phyloP scores from a whole-genome alignment of 2,329 filamentous ascomycete genomes.

The Lojkania enalia region DNA sequence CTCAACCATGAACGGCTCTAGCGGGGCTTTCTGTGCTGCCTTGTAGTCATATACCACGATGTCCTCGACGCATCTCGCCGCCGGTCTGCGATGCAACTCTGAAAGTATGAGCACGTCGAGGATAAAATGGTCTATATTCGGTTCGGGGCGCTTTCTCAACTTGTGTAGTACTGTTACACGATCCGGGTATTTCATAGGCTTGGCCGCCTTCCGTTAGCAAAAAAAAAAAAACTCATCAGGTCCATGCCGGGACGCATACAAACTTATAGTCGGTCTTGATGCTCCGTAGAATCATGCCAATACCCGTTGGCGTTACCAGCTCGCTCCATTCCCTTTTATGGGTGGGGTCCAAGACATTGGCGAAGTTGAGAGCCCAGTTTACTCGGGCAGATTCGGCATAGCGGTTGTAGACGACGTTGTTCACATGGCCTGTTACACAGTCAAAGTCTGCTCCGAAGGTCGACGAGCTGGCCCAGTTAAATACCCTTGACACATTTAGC shows the following conservation, averaged over 20 bases:
- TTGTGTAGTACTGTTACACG: conserved; percentile 83
- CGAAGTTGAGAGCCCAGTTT: conserved; percentile 76
- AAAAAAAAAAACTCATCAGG: too few species aligned
- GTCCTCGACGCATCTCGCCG: conserved; percentile 76
- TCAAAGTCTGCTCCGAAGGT: conserved; percentile 21
- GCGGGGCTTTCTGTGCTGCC: conserved; percentile 57
- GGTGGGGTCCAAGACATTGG: conserved; percentile 61
- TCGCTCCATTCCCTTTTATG: conserved; percentile 68
- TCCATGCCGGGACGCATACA: conserved; percentile 56
- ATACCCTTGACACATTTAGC: conserved; percentile 26
- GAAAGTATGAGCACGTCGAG: conserved; percentile 71
- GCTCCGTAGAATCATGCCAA: conserved; percentile 77
- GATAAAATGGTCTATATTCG: conserved; percentile 58
- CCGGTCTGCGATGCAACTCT: conserved; percentile 70
- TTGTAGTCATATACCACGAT: conserved; percentile 78
- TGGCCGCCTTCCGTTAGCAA: conserved; percentile 1
- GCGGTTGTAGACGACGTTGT: conserved; percentile 81
- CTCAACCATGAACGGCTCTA: conserved; percentile 64
- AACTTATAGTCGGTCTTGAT: conserved; percentile 88
- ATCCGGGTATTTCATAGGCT: conserved; percentile 81
- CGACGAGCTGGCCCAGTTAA: conserved; percentile 4
- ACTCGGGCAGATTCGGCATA: conserved; percentile 82
- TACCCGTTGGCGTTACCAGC: conserved; percentile 66
- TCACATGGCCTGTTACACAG: conserved; percentile 69
- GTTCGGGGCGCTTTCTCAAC: conserved; percentile 59